Conservation (phyloP, 2,329 filamentous ascomycete genomes). For the Fusarium sp. region DNA sequence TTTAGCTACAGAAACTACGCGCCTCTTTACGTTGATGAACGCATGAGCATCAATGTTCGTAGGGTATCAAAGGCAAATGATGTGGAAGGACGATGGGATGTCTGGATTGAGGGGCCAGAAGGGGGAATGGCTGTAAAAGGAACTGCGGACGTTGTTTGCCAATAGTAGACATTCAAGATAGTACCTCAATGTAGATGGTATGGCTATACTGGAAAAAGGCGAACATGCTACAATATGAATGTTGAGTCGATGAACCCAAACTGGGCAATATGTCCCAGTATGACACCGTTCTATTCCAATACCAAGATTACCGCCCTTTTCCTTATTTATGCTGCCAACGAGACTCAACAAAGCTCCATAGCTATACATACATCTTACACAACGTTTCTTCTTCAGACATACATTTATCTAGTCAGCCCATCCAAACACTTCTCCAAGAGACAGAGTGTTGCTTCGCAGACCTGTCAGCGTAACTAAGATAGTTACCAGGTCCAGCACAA, state of each 20-base stretch:
- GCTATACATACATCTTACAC: slow-evolving; percentile 37
- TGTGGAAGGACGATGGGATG: slow-evolving; percentile 54
- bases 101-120: slow-evolving; percentile 60
- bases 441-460: slow-evolving; percentile 80
- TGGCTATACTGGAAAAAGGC: slow-evolving; percentile 29
- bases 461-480: slow-evolving; percentile 80
- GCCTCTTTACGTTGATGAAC: slow-evolving; percentile 81
- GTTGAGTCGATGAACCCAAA: slow-evolving; percentile 20
- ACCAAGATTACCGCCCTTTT: slow-evolving; percentile 10
- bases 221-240: slow-evolving; percentile 28
- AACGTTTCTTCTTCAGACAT: background rate
- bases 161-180: background rate
- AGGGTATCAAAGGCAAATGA: slow-evolving; percentile 54
- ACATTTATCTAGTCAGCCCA: slow-evolving; percentile 68
- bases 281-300: slow-evolving; percentile 17
- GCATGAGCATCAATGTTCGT: slow-evolving; percentile 77
- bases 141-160: slow-evolving; percentile 51
- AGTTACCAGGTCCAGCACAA: slow-evolving; percentile 82
- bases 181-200: background rate
- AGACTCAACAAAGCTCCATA: background rate
- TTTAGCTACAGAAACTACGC: slow-evolving; percentile 86
- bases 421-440: slow-evolving; percentile 90
- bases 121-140: slow-evolving; percentile 76
- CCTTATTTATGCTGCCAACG: background rate
- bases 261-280: slow-evolving; percentile 14